Evolutionary conservation across 2,329 filamentous ascomycete species (phyloP).

Genomic region (Cryphonectria radicalis): DNA sequence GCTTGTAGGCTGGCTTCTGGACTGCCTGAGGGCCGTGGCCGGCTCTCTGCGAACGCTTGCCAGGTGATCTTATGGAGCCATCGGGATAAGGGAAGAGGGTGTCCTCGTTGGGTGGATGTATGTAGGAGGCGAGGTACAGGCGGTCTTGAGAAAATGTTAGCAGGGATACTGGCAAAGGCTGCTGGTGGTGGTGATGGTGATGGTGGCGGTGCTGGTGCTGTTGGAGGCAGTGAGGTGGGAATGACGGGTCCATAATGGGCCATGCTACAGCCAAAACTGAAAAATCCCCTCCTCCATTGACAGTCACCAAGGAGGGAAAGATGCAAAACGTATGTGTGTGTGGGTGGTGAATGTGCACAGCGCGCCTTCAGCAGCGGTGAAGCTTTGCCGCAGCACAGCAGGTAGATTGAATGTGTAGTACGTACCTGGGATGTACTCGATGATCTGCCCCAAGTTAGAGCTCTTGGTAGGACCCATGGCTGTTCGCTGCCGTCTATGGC

Average conservation of each 20-base stretch:
- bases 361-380: neutral
- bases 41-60: slow-evolving; percentile 72
- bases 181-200: slow-evolving; percentile 31
- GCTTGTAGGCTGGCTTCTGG: slow-evolving; percentile 50
- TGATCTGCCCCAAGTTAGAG: slow-evolving; percentile 80
- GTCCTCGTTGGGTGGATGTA: slow-evolving; percentile 76
- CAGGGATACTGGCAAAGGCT: slow-evolving; percentile 35
- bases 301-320: slow-evolving; percentile 9
- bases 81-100: slow-evolving; percentile 85
- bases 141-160: slow-evolving; percentile 69
- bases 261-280: neutral
- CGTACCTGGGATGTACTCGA: slow-evolving; percentile 94
- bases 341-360: neutral
- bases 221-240: slow-evolving; percentile 32
- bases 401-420: slow-evolving; percentile 35
- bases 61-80: slow-evolving; percentile 65
- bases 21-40: slow-evolving; percentile 59
- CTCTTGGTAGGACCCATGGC: slow-evolving; percentile 49
- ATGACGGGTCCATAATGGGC: neutral
- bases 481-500: slow-evolving; percentile 46
- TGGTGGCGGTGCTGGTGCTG: slow-evolving; percentile 2
- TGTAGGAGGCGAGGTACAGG: slow-evolving; percentile 91
- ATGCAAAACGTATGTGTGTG: neutral
- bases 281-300: neutral
- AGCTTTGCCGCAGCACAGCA: neutral